Evolutionary conservation across 495 filamentous ascomycete genomes (phyloP).

Genomic region (Tuber borchii): DNA sequence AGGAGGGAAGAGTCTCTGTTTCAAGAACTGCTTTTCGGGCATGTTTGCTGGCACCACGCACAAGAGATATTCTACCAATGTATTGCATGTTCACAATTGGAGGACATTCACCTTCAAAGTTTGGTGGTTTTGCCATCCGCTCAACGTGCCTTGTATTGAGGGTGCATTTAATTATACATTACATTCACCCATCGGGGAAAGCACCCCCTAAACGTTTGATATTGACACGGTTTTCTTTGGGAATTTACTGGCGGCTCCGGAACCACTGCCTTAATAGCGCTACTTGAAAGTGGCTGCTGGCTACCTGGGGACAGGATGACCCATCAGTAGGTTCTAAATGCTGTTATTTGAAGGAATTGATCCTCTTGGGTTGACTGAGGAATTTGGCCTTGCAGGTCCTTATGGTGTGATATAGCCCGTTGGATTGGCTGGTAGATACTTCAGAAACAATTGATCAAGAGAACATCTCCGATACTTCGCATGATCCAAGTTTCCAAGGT

Average conservation of each 20-base stretch:
- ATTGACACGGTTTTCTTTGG: not conserved
- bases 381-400: not conserved
- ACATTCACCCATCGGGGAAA: not conserved
- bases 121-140: not conserved
- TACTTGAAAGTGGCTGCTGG: not conserved
- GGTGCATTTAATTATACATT: not conserved
- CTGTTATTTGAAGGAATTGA: not conserved
- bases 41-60: not conserved
- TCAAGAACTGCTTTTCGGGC: not conserved
- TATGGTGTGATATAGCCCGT: not conserved
- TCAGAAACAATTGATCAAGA: not conserved
- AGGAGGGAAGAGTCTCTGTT: not conserved
- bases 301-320: not conserved
- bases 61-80: not conserved
- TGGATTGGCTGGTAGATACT: not conserved
- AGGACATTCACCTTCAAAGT: not conserved
- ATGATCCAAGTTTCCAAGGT: not conserved
- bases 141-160: not conserved
- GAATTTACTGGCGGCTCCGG: not conserved
- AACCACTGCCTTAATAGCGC: not conserved
- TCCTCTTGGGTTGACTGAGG: not conserved
- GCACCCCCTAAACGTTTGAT: not conserved
- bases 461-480: not conserved
- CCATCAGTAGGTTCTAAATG: not conserved
- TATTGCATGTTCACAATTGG: not conserved